These are phyloP conservation scores for Nigrospora osmanthi DNA, from an alignment of 2,329 filamentous ascomycete species.

Conservation along the genomic window DNA sequence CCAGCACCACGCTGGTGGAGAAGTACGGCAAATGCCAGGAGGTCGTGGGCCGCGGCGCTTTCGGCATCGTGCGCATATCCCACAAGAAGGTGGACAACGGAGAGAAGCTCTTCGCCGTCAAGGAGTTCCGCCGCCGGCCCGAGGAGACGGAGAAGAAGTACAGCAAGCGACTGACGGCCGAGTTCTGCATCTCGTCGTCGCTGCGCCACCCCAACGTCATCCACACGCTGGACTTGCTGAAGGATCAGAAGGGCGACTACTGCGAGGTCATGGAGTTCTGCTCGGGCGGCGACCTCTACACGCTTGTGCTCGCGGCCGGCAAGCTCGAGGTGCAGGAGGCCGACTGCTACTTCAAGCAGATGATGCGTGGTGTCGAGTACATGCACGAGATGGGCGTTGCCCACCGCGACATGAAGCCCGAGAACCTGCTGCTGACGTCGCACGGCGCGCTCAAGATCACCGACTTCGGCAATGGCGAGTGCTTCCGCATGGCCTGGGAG, in stretches of 20 bases:
- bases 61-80: conserved; percentile 94
- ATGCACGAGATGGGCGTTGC: conserved; percentile 99
- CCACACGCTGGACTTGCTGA: conserved; percentile 88
- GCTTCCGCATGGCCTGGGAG: conserved; percentile 99
- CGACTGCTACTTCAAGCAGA: conserved; percentile 97
- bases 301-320: conserved; percentile 79
- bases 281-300: conserved; percentile 92
- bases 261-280: conserved; percentile 99
- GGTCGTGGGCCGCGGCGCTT: conserved; percentile 89
- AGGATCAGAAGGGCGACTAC: conserved; percentile 94
- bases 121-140: conserved; percentile 90
- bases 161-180: conserved; percentile 91
- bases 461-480: conserved; percentile 97
- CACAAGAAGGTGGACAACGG: conserved; percentile 88
- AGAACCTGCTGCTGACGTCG: conserved; percentile 89
- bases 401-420: conserved; percentile 92
- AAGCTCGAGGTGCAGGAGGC: conserved; percentile 90
- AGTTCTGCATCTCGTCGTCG: conserved; percentile 97
- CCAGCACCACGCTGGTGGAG: conserved; percentile 75
- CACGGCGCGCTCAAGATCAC: conserved; percentile 94
- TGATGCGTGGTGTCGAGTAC: conserved; percentile 98
- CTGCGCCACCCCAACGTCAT: conserved; percentile 97
- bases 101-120: conserved; percentile 93
- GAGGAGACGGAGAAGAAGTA: conserved; percentile 97
- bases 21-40: conserved; percentile 99